phyloP scores from a whole-genome alignment of 2,329 filamentous ascomycete genomes.

The Colletotrichum limetticola region DNA sequence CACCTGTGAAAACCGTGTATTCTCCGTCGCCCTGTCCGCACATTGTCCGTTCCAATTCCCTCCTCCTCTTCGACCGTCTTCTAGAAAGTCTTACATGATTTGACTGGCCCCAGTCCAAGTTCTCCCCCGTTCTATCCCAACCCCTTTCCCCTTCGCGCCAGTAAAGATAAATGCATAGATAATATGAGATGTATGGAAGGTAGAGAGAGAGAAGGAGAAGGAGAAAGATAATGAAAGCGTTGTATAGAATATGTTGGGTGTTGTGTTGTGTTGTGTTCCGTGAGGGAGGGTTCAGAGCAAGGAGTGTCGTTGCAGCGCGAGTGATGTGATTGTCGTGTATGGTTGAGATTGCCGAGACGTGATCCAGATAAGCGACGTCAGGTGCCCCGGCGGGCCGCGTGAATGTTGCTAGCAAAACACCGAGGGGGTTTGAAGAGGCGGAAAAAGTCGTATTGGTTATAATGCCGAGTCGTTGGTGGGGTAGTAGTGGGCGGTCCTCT shows the following conservation, averaged over 20 bases:
- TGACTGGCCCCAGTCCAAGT: not conserved
- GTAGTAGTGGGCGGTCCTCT: slow-evolving; percentile 6
- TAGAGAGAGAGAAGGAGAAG: not conserved
- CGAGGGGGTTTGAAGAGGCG: not conserved
- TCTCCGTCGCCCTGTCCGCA: not conserved
- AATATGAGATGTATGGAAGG: slow-evolving; percentile 21
- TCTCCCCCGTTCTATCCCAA: not conserved
- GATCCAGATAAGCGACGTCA: slow-evolving; percentile 28
- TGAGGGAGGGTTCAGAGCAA: not conserved
- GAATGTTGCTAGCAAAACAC: not conserved
- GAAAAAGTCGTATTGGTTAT: not conserved
- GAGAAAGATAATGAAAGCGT: not conserved
- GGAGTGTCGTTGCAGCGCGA: not conserved
- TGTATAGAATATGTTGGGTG: not conserved
- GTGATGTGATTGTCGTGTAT: not conserved
- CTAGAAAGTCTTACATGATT: not conserved
- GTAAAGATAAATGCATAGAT: slow-evolving; percentile 18
- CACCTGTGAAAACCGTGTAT: slow-evolving; percentile 3
- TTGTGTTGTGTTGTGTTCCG: not conserved
- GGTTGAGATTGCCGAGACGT: slow-evolving; percentile 29
- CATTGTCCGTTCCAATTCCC: not conserved
- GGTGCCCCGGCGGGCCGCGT: not conserved
- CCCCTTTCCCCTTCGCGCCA: not conserved
- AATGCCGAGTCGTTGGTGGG: not conserved
- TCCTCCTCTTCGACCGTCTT: not conserved